Base-by-base conservation (phyloP, 768 basidiomycete species). In the Termitomyces sp. region DNA sequence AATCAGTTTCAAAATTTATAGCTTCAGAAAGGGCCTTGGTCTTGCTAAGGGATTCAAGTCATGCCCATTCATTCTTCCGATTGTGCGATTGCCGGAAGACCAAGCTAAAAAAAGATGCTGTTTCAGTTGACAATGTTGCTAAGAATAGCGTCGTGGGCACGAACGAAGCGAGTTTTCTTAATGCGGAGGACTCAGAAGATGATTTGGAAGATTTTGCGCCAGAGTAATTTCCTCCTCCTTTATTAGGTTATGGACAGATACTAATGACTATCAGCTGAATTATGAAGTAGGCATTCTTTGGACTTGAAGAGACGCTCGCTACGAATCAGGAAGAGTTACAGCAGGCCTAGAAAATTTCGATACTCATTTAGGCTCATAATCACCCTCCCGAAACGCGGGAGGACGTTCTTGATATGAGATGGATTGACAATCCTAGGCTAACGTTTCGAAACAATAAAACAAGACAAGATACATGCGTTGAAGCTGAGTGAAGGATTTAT, bases 1-100 rank as follows among this genome's bases (percentile, higher is more conserved):
- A 76, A 37, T 74, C 76, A 1, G 73, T 88, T n/a, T 84, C 87
- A 3, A 88, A 84, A 64, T 84, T 83, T 30, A 75, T 84, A 45
- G 87, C 84, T 1, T 78, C 88, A 1, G 86, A 88, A 66, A 72
- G 77, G 26, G 86, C 87, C 0, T 68, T 82, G 41, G 64, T 71
- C n/a, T 67, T 81, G 31, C 71, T 91, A 56, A 73, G 70, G 54
- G 80, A 86, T 56, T 57, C 71, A 1, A 63, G 62, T 19, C 79
- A 77, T 26, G 76, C 78, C 0, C 75, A 76, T 54, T 72, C 67
- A 43, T 68, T 91, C 31, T 58, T 67, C 2, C 56, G 64, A 14
- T 23, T 79, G 8, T 81, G 79, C 54, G 65, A 68, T 43, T 80
- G 79, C 52, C 54, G 46, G 41, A 31, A 23, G 47, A 19, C 15